Evolutionary conservation across 1,284 basidiomycete genomes (phyloP).

Genomic region (Microbotryomycetes sp.): DNA sequence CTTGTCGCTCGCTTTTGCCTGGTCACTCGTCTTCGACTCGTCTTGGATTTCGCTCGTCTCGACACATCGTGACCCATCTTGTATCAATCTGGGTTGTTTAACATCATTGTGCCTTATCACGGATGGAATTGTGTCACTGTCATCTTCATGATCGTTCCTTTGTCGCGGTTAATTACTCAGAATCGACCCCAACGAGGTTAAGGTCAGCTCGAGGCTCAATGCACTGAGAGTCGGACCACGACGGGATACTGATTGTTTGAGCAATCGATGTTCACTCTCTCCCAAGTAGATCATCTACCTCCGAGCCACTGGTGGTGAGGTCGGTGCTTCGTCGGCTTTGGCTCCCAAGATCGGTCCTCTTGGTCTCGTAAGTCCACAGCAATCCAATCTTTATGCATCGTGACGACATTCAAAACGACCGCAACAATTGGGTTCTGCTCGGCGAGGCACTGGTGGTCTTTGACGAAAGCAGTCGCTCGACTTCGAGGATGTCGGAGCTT

Average conservation of each 20-base stretch:
- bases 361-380: conserved; percentile 71
- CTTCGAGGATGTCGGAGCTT: too few relatives aligned
- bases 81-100: too few relatives aligned
- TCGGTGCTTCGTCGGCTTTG: conserved; percentile 96
- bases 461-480: background rate
- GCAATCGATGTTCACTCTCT: too few relatives aligned
- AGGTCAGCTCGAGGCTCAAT: conserved; percentile 45
- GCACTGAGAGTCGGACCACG: background rate
- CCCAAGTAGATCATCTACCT: conserved; percentile 94
- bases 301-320: conserved; percentile 98
- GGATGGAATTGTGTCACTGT: background rate
- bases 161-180: conserved; percentile 1
- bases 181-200: conserved; percentile 81
- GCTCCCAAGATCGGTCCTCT: conserved; percentile 99
- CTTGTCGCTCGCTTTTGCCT: background rate
- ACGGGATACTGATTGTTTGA: too few relatives aligned
- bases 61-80: too few relatives aligned
- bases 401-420: background rate
- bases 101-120: too few relatives aligned
- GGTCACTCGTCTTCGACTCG: background rate
- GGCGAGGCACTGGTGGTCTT: background rate
- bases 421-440: background rate
- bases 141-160: background rate
- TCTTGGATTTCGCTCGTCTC: background rate
- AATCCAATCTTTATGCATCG: background rate